These are phyloP conservation scores for Populus pruinosa DNA, from an alignment of 345 rosid species.

Conservation along the genomic window DNA sequence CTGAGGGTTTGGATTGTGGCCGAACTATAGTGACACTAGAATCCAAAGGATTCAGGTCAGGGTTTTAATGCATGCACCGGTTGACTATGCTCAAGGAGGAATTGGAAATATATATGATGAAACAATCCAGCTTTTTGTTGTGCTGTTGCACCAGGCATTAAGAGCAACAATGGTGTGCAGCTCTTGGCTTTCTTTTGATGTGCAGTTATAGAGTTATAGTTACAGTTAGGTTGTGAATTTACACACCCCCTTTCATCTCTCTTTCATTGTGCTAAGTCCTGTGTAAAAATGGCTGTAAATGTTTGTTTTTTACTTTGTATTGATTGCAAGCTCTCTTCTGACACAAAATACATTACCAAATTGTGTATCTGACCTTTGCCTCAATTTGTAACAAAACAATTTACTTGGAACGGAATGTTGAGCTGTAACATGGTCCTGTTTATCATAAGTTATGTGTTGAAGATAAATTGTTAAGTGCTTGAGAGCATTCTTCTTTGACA, in stretches of 20 bases:
- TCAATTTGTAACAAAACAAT: neutral
- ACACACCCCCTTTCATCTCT: neutral
- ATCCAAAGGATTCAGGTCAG: slow-evolving; percentile 19
- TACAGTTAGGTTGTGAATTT: slow-evolving; percentile 10
- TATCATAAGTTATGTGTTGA: neutral
- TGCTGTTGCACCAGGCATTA: neutral
- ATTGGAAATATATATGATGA: slow-evolving; percentile 3
- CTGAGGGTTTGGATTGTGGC: slow-evolving; percentile 5
- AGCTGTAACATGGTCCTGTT: neutral
- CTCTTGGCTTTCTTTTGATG: slow-evolving; percentile 12
- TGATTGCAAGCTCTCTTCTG: slow-evolving; percentile 19
- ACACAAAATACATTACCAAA: slow-evolving; percentile 23
- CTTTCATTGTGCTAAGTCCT: slow-evolving; percentile 12
- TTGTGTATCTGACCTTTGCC: neutral
- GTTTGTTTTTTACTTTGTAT: neutral
- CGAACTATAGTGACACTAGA: neutral
- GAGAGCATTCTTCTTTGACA: neutral
- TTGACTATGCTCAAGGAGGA: slow-evolving; percentile 8
- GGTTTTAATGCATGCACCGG: slow-evolving; percentile 6
- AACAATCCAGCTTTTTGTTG: slow-evolving; percentile 6
- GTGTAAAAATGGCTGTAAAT: slow-evolving; percentile 36
- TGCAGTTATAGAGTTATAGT: neutral
- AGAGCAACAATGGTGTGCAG: slow-evolving; percentile 11
- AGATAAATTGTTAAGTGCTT: neutral
- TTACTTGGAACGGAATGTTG: neutral